phyloP scores from a whole-genome alignment of 345 rosid species.

The Geranium rotundifolium region DNA sequence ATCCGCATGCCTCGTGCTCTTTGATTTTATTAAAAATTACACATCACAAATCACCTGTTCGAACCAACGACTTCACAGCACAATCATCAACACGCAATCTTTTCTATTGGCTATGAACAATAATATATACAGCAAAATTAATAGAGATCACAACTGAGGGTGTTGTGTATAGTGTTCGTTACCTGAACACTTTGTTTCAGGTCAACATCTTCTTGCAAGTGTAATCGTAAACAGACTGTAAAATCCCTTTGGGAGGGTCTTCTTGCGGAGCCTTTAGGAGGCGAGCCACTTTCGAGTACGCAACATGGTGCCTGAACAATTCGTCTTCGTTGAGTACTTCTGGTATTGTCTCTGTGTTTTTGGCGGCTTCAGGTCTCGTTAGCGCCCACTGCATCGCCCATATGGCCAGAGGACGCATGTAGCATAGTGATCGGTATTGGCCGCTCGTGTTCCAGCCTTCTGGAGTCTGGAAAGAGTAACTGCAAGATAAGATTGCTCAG shows the following conservation, averaged over 20 bases:
- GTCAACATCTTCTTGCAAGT: slow-evolving; percentile 44
- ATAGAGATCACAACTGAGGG: too few species aligned
- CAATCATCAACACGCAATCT: not conserved
- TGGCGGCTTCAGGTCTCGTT: slow-evolving; percentile 24
- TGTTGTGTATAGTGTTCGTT: too few species aligned
- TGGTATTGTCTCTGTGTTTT: slow-evolving; percentile 16
- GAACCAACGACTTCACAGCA: not conserved
- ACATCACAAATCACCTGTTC: too few species aligned
- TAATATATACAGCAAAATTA: not conserved
- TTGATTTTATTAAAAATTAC: too few species aligned
- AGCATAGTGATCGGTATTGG: slow-evolving; percentile 51
- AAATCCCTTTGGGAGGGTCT: slow-evolving; percentile 25
- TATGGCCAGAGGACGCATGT: slow-evolving; percentile 88
- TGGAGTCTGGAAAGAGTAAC: slow-evolving; percentile 86
- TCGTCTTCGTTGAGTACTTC: slow-evolving; percentile 24
- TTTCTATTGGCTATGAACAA: not conserved
- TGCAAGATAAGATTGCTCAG: too few species aligned
- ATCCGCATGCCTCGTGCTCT: too few species aligned
- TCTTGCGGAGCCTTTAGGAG: slow-evolving; percentile 50
- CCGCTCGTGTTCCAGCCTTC: slow-evolving; percentile 68
- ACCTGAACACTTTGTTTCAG: too few species aligned
- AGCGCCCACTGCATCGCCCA: slow-evolving; percentile 99
- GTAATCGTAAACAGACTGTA: slow-evolving; percentile 55
- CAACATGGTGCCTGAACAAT: slow-evolving; percentile 31
- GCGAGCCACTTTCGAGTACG: slow-evolving; percentile 56